phyloP scores from a whole-genome alignment of 208 protist genomes.

The Borovskyia barvae region DNA sequence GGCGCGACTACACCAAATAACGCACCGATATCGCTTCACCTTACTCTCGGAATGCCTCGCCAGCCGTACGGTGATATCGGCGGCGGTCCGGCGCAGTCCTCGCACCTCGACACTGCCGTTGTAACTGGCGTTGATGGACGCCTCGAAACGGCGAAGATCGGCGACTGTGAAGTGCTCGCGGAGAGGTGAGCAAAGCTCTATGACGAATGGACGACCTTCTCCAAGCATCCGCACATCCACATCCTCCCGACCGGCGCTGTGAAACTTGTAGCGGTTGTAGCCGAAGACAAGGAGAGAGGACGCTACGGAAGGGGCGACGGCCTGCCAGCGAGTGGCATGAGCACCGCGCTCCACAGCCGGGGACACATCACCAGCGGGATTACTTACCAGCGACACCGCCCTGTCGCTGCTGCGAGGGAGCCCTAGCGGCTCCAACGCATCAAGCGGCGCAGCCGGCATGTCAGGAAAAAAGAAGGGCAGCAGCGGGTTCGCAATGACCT shows the following conservation, averaged over 20 bases:
- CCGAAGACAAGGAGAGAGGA: constrained; percentile 51
- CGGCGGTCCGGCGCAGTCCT: constrained; percentile 55
- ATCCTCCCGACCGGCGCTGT: constrained; percentile 93
- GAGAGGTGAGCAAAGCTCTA: constrained; percentile 81
- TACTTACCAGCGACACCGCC: not conserved
- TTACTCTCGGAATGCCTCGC: constrained; percentile 88
- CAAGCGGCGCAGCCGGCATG: constrained; percentile 14
- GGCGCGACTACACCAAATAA: constrained; percentile 77
- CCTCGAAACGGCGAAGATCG: constrained; percentile 45
- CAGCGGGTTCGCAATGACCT: constrained; percentile 78
- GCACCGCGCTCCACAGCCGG: constrained; percentile 12
- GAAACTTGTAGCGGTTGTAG: constrained; percentile 88
- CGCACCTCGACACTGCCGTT: constrained; percentile 68
- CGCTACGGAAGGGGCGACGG: constrained; percentile 25
- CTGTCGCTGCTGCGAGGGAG: not conserved
- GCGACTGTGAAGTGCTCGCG: constrained; percentile 45
- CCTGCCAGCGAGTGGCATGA: constrained; percentile 30
- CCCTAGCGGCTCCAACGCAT: constrained; percentile 15
- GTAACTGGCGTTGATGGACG: constrained; percentile 55
- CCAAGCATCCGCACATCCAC: constrained; percentile 96
- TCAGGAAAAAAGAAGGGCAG: constrained; percentile 84
- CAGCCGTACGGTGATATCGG: constrained; percentile 70
- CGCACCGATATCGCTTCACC: constrained; percentile 87
- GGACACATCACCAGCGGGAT: not conserved
- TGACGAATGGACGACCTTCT: constrained; percentile 91